Conservation (phyloP, 257 asterid genomes). For the Solanum rostratum region DNA sequence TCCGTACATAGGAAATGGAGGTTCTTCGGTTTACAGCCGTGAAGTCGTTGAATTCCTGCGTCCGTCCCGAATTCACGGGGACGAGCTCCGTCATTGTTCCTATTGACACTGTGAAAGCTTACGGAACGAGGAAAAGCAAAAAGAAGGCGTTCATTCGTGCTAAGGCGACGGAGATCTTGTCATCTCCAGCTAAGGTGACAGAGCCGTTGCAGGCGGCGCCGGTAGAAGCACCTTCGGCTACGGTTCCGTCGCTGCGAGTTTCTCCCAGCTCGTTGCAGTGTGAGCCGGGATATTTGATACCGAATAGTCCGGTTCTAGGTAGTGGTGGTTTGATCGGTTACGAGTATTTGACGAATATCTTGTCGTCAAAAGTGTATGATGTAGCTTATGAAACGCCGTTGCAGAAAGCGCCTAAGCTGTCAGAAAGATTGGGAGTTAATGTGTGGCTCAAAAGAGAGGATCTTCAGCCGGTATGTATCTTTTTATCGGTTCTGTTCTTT, state of each 20-base stretch:
- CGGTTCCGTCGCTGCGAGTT: not conserved
- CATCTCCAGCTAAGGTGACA: not conserved
- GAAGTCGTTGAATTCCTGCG: not conserved
- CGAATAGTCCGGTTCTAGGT: conserved; percentile 17
- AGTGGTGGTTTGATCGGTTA: conserved; percentile 16
- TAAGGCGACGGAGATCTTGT: not conserved
- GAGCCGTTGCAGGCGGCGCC: not conserved
- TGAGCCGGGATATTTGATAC: conserved; percentile 52
- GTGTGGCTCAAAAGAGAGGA: conserved; percentile 94
- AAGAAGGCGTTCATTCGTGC: not conserved
- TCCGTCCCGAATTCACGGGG: not conserved
- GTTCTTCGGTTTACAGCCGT: not conserved
- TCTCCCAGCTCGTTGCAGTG: conserved; percentile 1
- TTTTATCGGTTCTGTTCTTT: not conserved
- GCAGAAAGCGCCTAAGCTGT: conserved; percentile 67
- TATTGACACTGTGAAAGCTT: not conserved
- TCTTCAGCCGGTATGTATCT: conserved; percentile 62
- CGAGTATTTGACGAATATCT: conserved; percentile 73
- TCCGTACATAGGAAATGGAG: not conserved
- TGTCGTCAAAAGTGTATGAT: conserved; percentile 86
- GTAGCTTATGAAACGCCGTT: conserved; percentile 81
- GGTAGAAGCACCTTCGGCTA: not conserved
- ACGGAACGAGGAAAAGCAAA: not conserved
- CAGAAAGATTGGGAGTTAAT: conserved; percentile 57
- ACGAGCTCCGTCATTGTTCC: not conserved